Percentiles rank a stretch among this genome's conserved stretches.
phyloP scores from a whole-genome alignment of 306 rosid genomes.

The Dalbergia cochinchinensis region DNA sequence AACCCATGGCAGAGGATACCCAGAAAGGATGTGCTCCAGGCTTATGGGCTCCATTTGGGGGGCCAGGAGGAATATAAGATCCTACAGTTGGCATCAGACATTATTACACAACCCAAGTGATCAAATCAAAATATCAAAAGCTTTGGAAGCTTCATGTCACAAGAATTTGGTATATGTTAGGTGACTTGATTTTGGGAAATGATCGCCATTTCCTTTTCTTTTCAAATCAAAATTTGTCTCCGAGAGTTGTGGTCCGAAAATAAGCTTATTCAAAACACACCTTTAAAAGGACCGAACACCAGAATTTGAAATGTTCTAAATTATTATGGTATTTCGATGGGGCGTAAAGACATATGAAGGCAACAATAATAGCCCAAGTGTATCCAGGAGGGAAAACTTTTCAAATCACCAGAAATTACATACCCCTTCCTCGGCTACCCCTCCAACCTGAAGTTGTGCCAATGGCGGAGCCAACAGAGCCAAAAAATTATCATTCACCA shows the following conservation, averaged over 20 bases:
- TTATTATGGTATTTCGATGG: neutral
- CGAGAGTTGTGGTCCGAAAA: too few relatives aligned
- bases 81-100: slow-evolving; percentile 59
- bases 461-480: slow-evolving; percentile 54
- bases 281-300: slow-evolving; percentile 2
- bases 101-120: slow-evolving; percentile 6
- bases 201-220: too few relatives aligned
- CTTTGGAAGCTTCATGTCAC: slow-evolving; percentile 19
- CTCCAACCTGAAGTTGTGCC: slow-evolving; percentile 73
- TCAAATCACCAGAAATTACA: slow-evolving; percentile 38
- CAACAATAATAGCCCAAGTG: neutral
- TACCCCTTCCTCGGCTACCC: slow-evolving; percentile 90
- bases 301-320: neutral
- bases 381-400: neutral
- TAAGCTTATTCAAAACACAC: too few relatives aligned
- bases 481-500: slow-evolving; percentile 72
- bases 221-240: too few relatives aligned
- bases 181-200: too few relatives aligned
- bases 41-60: slow-evolving; percentile 89
- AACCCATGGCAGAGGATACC: slow-evolving; percentile 86
- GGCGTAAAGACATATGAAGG: neutral
- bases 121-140: neutral
- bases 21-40: slow-evolving; percentile 89
- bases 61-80: slow-evolving; percentile 83
- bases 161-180: neutral